phyloP scores from a whole-genome alignment of 208 protist genomes.

The Novymonas esmeraldas region DNA sequence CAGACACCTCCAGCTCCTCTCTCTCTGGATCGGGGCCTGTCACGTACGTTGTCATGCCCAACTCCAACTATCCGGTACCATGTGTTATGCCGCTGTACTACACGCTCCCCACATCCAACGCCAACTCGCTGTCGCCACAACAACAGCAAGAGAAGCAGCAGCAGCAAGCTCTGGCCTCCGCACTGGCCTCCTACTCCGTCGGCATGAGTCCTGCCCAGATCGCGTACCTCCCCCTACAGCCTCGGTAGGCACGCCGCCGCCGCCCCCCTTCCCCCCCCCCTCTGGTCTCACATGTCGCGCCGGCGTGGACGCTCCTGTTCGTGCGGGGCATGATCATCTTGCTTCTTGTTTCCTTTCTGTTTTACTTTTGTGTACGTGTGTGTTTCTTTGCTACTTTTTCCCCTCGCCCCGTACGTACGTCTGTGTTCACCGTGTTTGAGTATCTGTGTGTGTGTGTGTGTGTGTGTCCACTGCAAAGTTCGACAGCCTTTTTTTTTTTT shows the following conservation, averaged over 20 bases:
- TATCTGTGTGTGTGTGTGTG: neutral
- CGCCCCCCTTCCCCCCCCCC: neutral
- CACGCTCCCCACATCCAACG: constrained; percentile 8
- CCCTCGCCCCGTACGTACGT: neutral
- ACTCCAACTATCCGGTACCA: neutral
- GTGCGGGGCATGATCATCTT: too few species aligned
- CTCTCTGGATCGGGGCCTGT: neutral
- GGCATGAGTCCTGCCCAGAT: constrained; percentile 1
- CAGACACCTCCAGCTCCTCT: constrained; percentile 4
- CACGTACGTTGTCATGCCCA: constrained; percentile 20
- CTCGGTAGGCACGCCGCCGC: neutral
- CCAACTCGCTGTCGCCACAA: neutral
- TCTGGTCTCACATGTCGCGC: too few species aligned
- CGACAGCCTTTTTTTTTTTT: constrained; percentile 13
- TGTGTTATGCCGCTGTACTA: constrained; percentile 27
- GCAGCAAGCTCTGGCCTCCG: constrained; percentile 1
- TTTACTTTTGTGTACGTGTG: neutral
- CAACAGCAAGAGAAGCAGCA: constrained; percentile 14
- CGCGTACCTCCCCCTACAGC: neutral
- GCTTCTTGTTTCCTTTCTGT: neutral
- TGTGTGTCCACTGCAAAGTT: neutral
- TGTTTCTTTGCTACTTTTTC: neutral
- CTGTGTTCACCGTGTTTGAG: neutral
- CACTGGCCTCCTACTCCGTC: constrained; percentile 3
- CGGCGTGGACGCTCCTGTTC: too few species aligned